phyloP scores from a whole-genome alignment of 345 rosid genomes.

The Turnera subulata region DNA sequence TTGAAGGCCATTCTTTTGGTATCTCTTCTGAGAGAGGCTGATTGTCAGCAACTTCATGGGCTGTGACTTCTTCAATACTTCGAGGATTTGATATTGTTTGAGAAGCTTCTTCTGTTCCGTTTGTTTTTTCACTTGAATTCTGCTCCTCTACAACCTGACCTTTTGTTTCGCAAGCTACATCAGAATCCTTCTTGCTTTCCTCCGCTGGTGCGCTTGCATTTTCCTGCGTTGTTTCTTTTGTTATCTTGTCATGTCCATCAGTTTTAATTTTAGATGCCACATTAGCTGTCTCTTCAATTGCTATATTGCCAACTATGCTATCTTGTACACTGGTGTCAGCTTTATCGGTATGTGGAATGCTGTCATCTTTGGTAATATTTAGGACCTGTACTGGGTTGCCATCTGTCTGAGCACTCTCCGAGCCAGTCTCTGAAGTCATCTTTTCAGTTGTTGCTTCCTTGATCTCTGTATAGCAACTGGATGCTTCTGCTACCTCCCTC shows the following conservation, averaged over 20 bases:
- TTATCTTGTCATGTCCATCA: slow-evolving; percentile 11
- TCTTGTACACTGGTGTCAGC: slow-evolving; percentile 19
- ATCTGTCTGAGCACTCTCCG: slow-evolving; percentile 17
- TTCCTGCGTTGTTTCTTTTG: not conserved
- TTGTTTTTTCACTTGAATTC: slow-evolving; percentile 7
- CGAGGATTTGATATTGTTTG: slow-evolving; percentile 7
- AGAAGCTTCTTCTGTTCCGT: slow-evolving; percentile 19
- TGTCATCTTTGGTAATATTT: slow-evolving; percentile 10
- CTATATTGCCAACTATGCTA: not conserved
- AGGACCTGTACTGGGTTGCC: slow-evolving; percentile 12
- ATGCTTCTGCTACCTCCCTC: slow-evolving; percentile 14
- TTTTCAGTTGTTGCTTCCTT: slow-evolving; percentile 7
- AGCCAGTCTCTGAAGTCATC: slow-evolving; percentile 12
- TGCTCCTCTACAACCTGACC: slow-evolving; percentile 4
- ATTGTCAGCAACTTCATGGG: slow-evolving; percentile 7
- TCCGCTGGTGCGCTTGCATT: slow-evolving; percentile 1
- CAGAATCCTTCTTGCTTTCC: slow-evolving; percentile 11
- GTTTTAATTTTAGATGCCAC: slow-evolving; percentile 12
- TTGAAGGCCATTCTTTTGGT: slow-evolving; percentile 2
- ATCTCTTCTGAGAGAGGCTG: slow-evolving; percentile 1
- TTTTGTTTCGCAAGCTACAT: slow-evolving; percentile 2
- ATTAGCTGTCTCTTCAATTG: slow-evolving; percentile 16
- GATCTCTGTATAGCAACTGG: not conserved
- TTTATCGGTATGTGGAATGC: slow-evolving; percentile 11
- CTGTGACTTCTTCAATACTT: slow-evolving; percentile 17